Conservation (phyloP, 306 rosid genomes). For the Prunus padus region DNA sequence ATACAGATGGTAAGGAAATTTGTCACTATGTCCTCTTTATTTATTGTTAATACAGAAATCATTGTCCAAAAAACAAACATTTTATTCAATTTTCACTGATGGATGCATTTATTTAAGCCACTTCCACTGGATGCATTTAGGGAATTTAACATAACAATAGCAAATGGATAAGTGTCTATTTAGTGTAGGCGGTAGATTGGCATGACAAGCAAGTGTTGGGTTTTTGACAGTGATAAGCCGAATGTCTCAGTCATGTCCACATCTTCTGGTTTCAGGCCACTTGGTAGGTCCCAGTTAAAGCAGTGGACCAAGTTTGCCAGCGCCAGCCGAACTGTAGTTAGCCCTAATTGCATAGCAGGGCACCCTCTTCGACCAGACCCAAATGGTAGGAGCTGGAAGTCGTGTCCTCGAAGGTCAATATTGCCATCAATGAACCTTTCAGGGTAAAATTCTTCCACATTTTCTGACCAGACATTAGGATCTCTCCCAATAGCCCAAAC, state of each 20-base stretch:
- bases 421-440: slow-evolving; percentile 32
- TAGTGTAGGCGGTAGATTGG: slow-evolving; percentile 15
- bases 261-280: slow-evolving; percentile 5
- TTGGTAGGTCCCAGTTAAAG: slow-evolving; percentile 46
- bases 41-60: too few species aligned
- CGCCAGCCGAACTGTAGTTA: slow-evolving; percentile 2
- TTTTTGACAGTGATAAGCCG: slow-evolving; percentile 10
- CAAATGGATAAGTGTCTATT: background rate
- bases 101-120: too few species aligned
- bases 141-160: too few species aligned
- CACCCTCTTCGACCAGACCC: slow-evolving; percentile 26
- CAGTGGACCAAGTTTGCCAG: slow-evolving; percentile 33
- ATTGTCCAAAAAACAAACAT: too few species aligned
- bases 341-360: slow-evolving; percentile 14
- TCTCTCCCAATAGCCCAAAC: slow-evolving; percentile 42
- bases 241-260: slow-evolving; percentile 39
- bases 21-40: background rate
- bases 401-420: slow-evolving; percentile 28
- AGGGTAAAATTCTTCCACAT: slow-evolving; percentile 36
- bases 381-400: slow-evolving; percentile 42
- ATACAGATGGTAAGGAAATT: too few species aligned
- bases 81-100: too few species aligned
- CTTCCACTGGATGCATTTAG: too few species aligned
- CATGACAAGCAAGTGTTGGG: slow-evolving; percentile 7
- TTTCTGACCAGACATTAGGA: slow-evolving; percentile 35